Percentiles rank a stretch among this genome's conserved stretches.
phyloP scores from a whole-genome alignment of 2,329 filamentous ascomycete species.

The Colletotrichum theobromicola region DNA sequence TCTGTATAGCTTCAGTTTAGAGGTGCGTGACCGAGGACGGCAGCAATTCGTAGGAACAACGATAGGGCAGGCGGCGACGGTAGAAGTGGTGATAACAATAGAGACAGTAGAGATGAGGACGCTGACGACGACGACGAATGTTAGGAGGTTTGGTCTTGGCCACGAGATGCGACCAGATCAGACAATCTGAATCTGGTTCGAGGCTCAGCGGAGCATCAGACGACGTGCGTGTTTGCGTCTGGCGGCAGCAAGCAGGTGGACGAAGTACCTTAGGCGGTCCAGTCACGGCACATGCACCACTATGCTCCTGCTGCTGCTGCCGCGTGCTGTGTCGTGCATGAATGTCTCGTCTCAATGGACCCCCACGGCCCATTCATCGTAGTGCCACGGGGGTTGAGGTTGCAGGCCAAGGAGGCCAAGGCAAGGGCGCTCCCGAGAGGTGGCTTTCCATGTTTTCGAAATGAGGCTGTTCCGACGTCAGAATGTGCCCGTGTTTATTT shows the following conservation, averaged over 20 bases:
- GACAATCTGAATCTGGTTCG: neutral
- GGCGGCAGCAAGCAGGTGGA: too few species aligned
- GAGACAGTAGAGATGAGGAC: too few species aligned
- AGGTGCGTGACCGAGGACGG: too few species aligned
- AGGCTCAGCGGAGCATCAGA: neutral
- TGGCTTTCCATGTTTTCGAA: neutral
- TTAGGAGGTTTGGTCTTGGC: neutral
- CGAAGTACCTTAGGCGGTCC: neutral
- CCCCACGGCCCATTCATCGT: neutral
- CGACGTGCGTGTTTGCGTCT: neutral
- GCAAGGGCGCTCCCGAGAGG: neutral
- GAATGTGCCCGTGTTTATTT: neutral
- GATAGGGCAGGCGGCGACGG: too few species aligned
- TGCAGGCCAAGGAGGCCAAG: neutral
- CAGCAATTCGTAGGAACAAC: too few species aligned
- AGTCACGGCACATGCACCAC: neutral
- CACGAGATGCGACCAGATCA: neutral
- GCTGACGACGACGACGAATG: too few species aligned
- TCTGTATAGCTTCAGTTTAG: too few species aligned
- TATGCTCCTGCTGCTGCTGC: neutral
- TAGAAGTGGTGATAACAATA: too few species aligned
- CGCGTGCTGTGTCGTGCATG: neutral
- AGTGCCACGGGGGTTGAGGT: neutral
- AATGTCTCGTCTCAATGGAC: neutral
- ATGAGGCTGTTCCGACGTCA: constrained; percentile 14